Percentiles rank a stretch among this genome's conserved stretches.
Evolutionary conservation across 139 green algal species (phyloP).

Genomic region (Ettlia oleoabundans): DNA sequence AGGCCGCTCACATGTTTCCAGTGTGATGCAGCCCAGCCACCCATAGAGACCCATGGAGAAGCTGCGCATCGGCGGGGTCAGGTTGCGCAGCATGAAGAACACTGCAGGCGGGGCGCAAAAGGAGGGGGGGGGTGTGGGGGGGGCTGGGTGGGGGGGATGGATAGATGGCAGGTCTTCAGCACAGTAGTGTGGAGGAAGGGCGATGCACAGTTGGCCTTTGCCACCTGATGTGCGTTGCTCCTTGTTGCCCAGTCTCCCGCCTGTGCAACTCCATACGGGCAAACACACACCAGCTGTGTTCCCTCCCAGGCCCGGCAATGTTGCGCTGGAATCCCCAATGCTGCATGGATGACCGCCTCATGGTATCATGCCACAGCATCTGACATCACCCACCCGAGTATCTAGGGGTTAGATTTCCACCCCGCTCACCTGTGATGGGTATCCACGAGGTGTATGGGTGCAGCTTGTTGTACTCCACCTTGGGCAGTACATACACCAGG

Average conservation of each 20-base stretch:
- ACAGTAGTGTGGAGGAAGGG: too few relatives aligned
- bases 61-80: constrained; percentile 75
- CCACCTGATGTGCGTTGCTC: too few relatives aligned
- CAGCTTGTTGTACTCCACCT: constrained; percentile 94
- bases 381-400: too few relatives aligned
- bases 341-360: too few relatives aligned
- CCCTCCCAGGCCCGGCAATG: too few relatives aligned
- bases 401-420: neutral
- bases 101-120: constrained; percentile 36
- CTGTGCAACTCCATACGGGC: too few relatives aligned
- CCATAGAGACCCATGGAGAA: constrained; percentile 80
- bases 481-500: constrained; percentile 79
- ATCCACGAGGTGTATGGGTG: constrained; percentile 98
- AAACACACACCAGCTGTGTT: too few relatives aligned
- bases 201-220: too few relatives aligned
- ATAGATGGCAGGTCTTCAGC: too few relatives aligned
- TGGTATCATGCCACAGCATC: too few relatives aligned
- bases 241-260: too few relatives aligned
- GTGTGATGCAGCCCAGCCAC: constrained; percentile 96
- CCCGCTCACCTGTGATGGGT: constrained; percentile 77
- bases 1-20: constrained; percentile 84
- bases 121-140: neutral
- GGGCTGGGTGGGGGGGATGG: neutral
- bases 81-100: constrained; percentile 88
- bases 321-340: too few relatives aligned